Evolutionary conservation across 345 rosid genomes (phyloP).

Genomic region (Diplotaxis tenuifolia): DNA sequence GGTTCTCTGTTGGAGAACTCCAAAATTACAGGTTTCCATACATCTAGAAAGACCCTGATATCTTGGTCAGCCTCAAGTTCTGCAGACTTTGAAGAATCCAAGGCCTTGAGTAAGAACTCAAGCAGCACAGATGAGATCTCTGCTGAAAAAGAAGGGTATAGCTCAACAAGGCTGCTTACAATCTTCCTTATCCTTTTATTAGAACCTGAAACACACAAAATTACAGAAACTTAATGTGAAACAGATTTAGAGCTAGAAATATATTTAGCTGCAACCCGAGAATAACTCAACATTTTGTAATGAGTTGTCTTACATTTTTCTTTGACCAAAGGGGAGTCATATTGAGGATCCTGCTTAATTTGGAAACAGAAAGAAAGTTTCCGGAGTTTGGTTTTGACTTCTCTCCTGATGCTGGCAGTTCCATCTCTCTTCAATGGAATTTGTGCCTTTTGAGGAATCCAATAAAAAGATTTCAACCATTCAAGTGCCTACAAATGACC

Average conservation of each 20-base stretch:
- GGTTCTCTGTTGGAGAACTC: constrained; percentile 72
- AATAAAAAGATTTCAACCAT: constrained; percentile 79
- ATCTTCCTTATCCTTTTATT: constrained; percentile 52
- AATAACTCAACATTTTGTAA: background rate
- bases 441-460: constrained; percentile 72
- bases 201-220: constrained; percentile 52
- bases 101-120: constrained; percentile 56
- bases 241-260: background rate
- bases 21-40: constrained; percentile 62
- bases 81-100: constrained; percentile 45
- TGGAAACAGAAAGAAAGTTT: constrained; percentile 56
- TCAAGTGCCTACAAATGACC: constrained; percentile 64
- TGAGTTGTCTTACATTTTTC: constrained; percentile 42
- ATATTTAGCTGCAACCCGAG: background rate
- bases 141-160: constrained; percentile 65
- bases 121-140: constrained; percentile 68
- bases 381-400: constrained; percentile 59
- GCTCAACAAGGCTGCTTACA: constrained; percentile 53
- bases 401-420: constrained; percentile 48
- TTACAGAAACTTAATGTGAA: constrained; percentile 3
- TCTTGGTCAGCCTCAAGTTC: constrained; percentile 41
- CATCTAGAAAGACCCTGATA: constrained; percentile 41
- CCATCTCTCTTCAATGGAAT: constrained; percentile 58
- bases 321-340: constrained; percentile 39
- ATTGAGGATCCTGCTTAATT: constrained; percentile 40